Base-by-base conservation (phyloP, 2,329 filamentous ascomycete genomes). In the Botrytis galanthina region DNA sequence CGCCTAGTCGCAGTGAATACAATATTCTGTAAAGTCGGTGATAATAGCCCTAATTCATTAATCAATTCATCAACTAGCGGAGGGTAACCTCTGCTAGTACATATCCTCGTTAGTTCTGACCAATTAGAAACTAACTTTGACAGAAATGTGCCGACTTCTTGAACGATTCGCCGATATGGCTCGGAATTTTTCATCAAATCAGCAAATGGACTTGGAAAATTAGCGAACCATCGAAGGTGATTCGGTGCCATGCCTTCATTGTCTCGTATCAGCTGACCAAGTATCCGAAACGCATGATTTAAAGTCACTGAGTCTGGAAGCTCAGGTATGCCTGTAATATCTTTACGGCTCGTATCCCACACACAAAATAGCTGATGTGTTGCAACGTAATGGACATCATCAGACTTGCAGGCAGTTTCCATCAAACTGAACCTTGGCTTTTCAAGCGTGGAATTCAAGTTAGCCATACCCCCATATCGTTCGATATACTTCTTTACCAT, bases 311-410 rank as follows among this genome's bases (percentile, higher is more conserved):
- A 16, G 29, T 74, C 60, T 37, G 77, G 76, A 63, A 83, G 79
- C 1, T 82, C 80, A 20, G 85, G 78, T 4, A 84, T 74, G 20
- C 69, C 77, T 26, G 85, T 54, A 32, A 81, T 61, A 48, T 77
- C 74, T 26, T 72, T 54, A 46, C 66, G 76, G 54, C 77, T 69
- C 22, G 74, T 46, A 73, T 80, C 85, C 85, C 87, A 88, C 32
- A 87, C 78, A 78, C 90, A 92, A 80, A 89, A 90, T 2, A 91
- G 74, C 78, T 93, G 91, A 78, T 93, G 91, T 20, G 92, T 79
- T 9, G 86, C 84, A 68, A 94, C 77, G 79, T 91, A 94, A 78
- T 92, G 88, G 64, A 83, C 75, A 79, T 95, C 92, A 7, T 85
- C 80, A 0, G 79, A 77, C 2, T 75, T 61, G 75, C 89, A 91